Evolutionary conservation across 106 monocot genomes (phyloP).

Genomic region (Allium sativum): DNA sequence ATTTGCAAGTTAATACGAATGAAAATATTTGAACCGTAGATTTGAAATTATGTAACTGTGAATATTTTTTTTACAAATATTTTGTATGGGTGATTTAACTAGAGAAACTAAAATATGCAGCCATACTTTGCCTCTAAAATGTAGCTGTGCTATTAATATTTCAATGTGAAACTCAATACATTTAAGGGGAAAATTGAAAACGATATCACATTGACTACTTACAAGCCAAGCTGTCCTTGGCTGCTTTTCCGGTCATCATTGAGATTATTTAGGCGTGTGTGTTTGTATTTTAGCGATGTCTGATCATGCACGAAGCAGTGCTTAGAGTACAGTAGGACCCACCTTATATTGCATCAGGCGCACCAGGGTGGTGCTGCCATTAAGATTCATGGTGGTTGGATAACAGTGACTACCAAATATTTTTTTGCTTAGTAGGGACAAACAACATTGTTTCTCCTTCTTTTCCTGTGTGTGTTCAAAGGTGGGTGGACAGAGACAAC

Average conservation of each 20-base stretch:
- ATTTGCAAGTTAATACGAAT: too few relatives aligned
- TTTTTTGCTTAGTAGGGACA: background rate
- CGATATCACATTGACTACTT: too few relatives aligned
- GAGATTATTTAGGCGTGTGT: background rate
- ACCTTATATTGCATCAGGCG: conserved; percentile 7
- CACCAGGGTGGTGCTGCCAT: conserved; percentile 25
- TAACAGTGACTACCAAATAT: conserved; percentile 36
- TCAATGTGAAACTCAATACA: conserved; percentile 3
- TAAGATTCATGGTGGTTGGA: conserved; percentile 18
- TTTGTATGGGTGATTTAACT: too few relatives aligned
- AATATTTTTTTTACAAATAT: too few relatives aligned
- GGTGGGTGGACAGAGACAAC: conserved; percentile 1
- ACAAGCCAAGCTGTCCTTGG: too few relatives aligned
- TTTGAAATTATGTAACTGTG: too few relatives aligned
- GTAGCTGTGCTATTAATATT: background rate
- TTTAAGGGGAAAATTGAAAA: background rate
- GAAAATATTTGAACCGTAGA: too few relatives aligned
- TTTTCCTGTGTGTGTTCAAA: conserved; percentile 3
- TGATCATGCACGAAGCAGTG: conserved; percentile 5
- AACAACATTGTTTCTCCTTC: too few relatives aligned
- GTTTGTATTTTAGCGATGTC: background rate
- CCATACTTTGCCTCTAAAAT: too few relatives aligned
- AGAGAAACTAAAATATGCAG: too few relatives aligned
- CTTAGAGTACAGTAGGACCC: conserved; percentile 7
- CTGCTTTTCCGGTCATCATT: background rate